These are phyloP conservation scores for Jaenimonas drosophilae DNA, from an alignment of 208 protist species.

Conservation along the genomic window DNA sequence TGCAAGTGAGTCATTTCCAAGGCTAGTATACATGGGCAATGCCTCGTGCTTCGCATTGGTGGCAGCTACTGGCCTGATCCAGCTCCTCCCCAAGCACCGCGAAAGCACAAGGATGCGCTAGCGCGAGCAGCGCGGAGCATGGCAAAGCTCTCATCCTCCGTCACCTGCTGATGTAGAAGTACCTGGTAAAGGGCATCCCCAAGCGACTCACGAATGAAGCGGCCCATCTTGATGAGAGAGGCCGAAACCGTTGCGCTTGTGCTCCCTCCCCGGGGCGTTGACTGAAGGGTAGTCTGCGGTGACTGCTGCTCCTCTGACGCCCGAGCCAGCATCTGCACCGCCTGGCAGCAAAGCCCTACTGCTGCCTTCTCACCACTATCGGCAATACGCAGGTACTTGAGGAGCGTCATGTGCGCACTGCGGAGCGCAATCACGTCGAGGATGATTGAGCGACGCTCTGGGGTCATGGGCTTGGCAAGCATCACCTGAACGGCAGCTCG, in stretches of 20 bases:
- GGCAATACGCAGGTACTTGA: slow-evolving; percentile 70
- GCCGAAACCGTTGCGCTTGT: background rate
- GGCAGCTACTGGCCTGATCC: too few relatives aligned
- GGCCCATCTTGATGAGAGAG: slow-evolving; percentile 29
- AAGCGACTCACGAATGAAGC: slow-evolving; percentile 42
- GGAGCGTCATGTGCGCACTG: slow-evolving; percentile 54
- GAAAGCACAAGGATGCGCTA: too few relatives aligned
- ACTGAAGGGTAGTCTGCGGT: background rate
- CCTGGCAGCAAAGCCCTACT: slow-evolving; percentile 56
- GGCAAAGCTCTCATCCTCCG: slow-evolving; percentile 47
- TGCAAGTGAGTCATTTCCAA: too few relatives aligned
- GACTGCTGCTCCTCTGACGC: slow-evolving; percentile 26
- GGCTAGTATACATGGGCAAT: too few relatives aligned
- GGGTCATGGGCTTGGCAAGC: slow-evolving; percentile 35
- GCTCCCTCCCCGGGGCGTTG: too few relatives aligned
- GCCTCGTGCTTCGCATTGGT: too few relatives aligned
- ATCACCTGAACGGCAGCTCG: slow-evolving; percentile 56
- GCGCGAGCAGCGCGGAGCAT: slow-evolving; percentile 41
- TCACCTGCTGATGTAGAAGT: slow-evolving; percentile 56
- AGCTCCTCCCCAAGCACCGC: too few relatives aligned
- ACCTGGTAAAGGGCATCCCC: slow-evolving; percentile 48
- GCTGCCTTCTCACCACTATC: slow-evolving; percentile 34
- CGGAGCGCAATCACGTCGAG: slow-evolving; percentile 44
- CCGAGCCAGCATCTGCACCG: slow-evolving; percentile 53
- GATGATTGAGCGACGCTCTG: slow-evolving; percentile 20